Evolutionary conservation across 2,329 filamentous ascomycete species (phyloP).

Genomic region (Alternaria panax): DNA sequence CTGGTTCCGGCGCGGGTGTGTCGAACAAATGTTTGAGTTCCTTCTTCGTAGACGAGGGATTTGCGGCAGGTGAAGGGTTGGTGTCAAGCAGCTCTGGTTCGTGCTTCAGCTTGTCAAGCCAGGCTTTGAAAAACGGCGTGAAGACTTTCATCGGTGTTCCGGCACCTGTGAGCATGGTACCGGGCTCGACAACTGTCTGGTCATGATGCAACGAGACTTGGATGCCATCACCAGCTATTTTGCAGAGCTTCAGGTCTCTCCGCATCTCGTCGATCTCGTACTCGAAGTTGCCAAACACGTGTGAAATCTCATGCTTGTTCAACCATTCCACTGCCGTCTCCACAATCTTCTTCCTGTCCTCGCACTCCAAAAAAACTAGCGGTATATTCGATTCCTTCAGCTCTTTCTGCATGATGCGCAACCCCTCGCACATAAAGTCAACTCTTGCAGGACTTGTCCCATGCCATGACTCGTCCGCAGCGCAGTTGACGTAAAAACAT

Average conservation of each 20-base stretch:
- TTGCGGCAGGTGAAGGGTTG: conserved; percentile 52
- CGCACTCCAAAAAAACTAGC: conserved; percentile 54
- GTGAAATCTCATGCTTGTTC: conserved; percentile 54
- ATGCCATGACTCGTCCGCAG: conserved; percentile 60
- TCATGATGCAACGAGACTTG: conserved; percentile 58
- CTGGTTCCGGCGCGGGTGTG: conserved; percentile 44
- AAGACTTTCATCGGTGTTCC: conserved; percentile 61
- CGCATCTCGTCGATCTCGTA: conserved; percentile 57
- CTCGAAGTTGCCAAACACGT: conserved; percentile 59
- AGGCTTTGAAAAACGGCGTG: conserved; percentile 59
- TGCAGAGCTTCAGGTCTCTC: conserved; percentile 55
- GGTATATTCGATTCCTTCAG: conserved; percentile 59
- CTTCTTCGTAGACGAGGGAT: conserved; percentile 38
- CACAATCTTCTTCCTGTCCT: conserved; percentile 54
- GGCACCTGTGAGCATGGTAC: conserved; percentile 50
- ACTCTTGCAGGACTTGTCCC: conserved; percentile 58
- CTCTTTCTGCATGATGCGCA: conserved; percentile 56
- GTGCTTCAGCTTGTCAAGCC: conserved; percentile 54
- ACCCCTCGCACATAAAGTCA: conserved; percentile 58
- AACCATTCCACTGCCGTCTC: conserved; percentile 54
- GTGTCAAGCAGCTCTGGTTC: conserved; percentile 55
- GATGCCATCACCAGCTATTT: conserved; percentile 47
- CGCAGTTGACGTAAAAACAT: conserved; percentile 57
- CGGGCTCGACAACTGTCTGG: conserved; percentile 59
- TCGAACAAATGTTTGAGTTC: conserved; percentile 44